Conservation (phyloP, 2,329 filamentous ascomycete species). For the Cercospora sp. region DNA sequence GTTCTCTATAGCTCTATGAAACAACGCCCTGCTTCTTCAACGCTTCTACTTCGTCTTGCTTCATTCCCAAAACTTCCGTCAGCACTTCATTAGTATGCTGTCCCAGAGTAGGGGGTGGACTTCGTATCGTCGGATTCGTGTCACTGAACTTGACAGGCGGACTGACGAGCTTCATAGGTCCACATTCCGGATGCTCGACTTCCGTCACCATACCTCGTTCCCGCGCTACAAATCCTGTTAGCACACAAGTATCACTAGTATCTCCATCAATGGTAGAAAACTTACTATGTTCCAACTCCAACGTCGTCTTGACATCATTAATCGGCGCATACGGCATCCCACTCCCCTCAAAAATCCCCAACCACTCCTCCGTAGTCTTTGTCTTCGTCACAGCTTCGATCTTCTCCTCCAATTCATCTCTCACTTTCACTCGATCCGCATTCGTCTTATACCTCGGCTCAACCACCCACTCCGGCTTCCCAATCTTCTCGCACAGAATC, state of each 20-base stretch:
- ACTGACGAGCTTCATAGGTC: conserved; percentile 85
- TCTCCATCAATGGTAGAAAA: too few species aligned
- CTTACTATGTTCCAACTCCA: conserved; percentile 80
- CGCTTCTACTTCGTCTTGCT: conserved; percentile 57
- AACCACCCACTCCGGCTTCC: conserved; percentile 58
- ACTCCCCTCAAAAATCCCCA: conserved; percentile 80
- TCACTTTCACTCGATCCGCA: conserved; percentile 63
- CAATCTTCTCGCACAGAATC: conserved; percentile 58
- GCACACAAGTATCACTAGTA: too few species aligned
- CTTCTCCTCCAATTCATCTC: conserved; percentile 71
- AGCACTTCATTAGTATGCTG: conserved; percentile 84
- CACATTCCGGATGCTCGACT: conserved; percentile 78
- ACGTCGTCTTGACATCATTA: conserved; percentile 83
- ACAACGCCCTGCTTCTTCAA: conserved; percentile 69
- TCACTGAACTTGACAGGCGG: conserved; percentile 93
- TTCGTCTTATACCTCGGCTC: conserved; percentile 62
- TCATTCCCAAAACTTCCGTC: conserved; percentile 61
- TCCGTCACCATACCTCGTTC: conserved; percentile 89
- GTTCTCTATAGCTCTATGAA: conserved; percentile 13
- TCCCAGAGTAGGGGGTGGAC: conserved; percentile 78
- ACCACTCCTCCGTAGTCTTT: conserved; percentile 85
- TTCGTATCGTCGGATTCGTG: conserved; percentile 72
- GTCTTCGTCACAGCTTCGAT: conserved; percentile 75
- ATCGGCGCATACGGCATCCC: conserved; percentile 94
- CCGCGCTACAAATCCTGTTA: conserved; percentile 46